phyloP scores from a whole-genome alignment of 106 monocot genomes.

The Vanilla planifolia region DNA sequence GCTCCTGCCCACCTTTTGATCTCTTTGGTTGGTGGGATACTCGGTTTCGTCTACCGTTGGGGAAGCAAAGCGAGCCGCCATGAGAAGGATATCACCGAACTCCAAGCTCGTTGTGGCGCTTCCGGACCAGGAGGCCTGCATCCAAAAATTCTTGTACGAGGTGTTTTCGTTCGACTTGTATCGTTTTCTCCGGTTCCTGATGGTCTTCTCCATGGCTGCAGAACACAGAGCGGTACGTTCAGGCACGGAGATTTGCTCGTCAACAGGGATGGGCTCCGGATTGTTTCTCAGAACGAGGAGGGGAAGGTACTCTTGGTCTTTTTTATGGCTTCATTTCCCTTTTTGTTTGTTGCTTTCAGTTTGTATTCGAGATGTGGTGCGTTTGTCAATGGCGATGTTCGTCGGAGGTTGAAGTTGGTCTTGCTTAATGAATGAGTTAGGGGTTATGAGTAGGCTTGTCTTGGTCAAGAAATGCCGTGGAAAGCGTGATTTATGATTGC shows the following conservation, averaged over 20 bases:
- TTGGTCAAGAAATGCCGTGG: no score
- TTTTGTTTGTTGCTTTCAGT: neutral
- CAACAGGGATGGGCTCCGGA: constrained; percentile 82
- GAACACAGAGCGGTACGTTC: constrained; percentile 77
- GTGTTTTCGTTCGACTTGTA: neutral
- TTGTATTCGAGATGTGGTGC: neutral
- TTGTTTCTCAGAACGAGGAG: constrained; percentile 51
- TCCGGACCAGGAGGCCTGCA: constrained; percentile 30
- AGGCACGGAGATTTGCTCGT: constrained; percentile 81
- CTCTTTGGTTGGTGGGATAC: no score
- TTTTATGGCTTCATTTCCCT: neutral
- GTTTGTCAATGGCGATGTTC: neutral
- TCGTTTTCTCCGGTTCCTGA: neutral
- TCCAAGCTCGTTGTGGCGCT: constrained; percentile 24
- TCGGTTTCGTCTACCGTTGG: no score
- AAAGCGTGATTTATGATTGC: no score
- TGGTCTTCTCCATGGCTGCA: constrained; percentile 6
- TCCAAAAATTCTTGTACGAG: constrained; percentile 68
- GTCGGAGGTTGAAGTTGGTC: neutral
- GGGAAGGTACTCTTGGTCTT: constrained; percentile 31
- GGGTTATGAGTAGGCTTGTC: no score
- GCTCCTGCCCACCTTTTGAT: no score
- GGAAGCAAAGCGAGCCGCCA: constrained; percentile 4
- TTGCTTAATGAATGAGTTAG: no score
- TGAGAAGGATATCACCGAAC: constrained; percentile 3